Evolutionary conservation across 306 rosid species (phyloP).

Genomic region (Lathyrus oleraceus): DNA sequence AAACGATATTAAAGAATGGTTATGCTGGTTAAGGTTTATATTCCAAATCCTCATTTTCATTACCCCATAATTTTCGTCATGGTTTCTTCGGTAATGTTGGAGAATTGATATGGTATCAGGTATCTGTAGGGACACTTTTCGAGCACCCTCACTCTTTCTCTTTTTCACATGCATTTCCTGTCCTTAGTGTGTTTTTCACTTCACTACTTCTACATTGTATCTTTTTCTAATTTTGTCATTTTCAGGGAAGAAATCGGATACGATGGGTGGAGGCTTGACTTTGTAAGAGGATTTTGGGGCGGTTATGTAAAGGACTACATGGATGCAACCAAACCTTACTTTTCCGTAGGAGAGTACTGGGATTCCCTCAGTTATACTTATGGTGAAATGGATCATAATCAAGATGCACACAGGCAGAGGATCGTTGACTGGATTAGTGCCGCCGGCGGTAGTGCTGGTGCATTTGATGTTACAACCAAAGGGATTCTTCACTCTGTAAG

Average conservation of each 20-base stretch:
- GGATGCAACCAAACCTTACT: slow-evolving; percentile 77
- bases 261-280: slow-evolving; percentile 99
- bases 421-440: slow-evolving; percentile 97
- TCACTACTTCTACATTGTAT: neutral
- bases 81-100: neutral
- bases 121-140: neutral
- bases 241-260: slow-evolving; percentile 90
- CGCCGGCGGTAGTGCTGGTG: slow-evolving; percentile 77
- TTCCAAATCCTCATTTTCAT: slow-evolving; percentile 25
- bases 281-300: slow-evolving; percentile 98
- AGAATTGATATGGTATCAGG: neutral
- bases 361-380: slow-evolving; percentile 94
- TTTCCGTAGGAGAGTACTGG: slow-evolving; percentile 93
- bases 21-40: slow-evolving; percentile 79
- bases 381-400: slow-evolving; percentile 89
- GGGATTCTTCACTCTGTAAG: slow-evolving; percentile 97
- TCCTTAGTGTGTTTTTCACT: neutral
- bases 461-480: slow-evolving; percentile 97
- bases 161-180: neutral
- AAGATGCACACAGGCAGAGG: slow-evolving; percentile 97
- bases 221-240: slow-evolving; percentile 18
- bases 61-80: neutral
- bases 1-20: slow-evolving; percentile 91
- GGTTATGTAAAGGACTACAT: slow-evolving; percentile 95
- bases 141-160: neutral